phyloP scores from a whole-genome alignment of 2,329 filamentous ascomycete species.

The Xylariaceae sp. region DNA sequence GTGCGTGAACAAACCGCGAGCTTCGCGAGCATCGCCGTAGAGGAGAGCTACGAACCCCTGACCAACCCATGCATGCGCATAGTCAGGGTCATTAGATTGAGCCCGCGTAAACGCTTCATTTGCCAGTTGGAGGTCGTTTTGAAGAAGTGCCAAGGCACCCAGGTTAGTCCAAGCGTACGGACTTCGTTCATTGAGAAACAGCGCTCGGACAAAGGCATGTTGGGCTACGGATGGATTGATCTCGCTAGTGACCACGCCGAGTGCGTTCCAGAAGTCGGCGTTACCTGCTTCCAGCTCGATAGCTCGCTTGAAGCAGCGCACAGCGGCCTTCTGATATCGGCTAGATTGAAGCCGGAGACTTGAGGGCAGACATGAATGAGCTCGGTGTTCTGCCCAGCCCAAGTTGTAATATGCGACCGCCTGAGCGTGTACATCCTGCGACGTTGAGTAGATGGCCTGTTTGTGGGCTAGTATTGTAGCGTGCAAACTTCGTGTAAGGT shows the following conservation, averaged over 20 bases:
- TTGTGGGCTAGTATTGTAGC: conserved; percentile 83
- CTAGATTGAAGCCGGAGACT: conserved; percentile 54
- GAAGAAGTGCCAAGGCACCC: conserved; percentile 77
- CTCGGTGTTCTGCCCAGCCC: conserved; percentile 86
- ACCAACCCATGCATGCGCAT: conserved; percentile 88
- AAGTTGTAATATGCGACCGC: conserved; percentile 97
- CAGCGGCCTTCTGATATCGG: conserved; percentile 72
- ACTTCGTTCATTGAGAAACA: conserved; percentile 88
- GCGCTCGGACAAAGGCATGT: conserved; percentile 84
- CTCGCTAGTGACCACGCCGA: conserved; percentile 84
- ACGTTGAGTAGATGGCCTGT: conserved; percentile 69
- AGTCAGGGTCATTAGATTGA: conserved; percentile 92
- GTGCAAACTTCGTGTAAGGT: conserved; percentile 59
- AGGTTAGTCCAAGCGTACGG: conserved; percentile 87
- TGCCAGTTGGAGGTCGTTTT: conserved; percentile 79
- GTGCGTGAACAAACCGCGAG: conserved; percentile 81
- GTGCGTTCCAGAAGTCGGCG: conserved; percentile 92
- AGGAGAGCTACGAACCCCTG: conserved; percentile 82
- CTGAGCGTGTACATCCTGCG: conserved; percentile 76
- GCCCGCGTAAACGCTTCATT: conserved; percentile 86
- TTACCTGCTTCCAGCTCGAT: conserved; percentile 96
- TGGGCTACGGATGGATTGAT: conserved; percentile 85
- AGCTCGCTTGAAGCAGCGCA: conserved; percentile 88
- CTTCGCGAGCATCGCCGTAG: conserved; percentile 70
- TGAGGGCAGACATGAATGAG: conserved; percentile 62